These are phyloP conservation scores for Mycena indigotica DNA, from an alignment of 768 basidiomycete species.

Conservation along the genomic window DNA sequence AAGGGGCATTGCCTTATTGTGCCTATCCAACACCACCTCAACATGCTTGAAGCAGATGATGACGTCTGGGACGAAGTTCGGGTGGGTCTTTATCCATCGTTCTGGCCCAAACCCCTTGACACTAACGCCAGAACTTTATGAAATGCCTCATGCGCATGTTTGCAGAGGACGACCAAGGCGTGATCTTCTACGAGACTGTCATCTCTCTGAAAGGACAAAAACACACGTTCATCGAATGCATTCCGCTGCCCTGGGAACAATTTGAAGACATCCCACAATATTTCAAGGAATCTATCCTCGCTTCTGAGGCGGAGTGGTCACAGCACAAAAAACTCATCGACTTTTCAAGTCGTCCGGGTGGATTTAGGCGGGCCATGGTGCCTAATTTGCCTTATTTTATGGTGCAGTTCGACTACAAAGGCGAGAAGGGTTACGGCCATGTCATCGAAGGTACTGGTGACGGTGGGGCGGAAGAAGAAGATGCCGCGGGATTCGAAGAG, in stretches of 20 bases:
- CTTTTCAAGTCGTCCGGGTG: slow-evolving; percentile 86
- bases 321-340: slow-evolving; percentile 97
- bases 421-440: slow-evolving; percentile 97
- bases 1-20: slow-evolving; percentile 94
- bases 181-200: slow-evolving; percentile 95
- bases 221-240: slow-evolving; percentile 92
- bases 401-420: slow-evolving; percentile 98
- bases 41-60: slow-evolving; percentile 91
- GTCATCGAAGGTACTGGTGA: slow-evolving; percentile 91
- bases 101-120: background rate
- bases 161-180: slow-evolving; percentile 89
- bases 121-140: slow-evolving; percentile 60
- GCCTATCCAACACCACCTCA: slow-evolving; percentile 91
- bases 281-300: slow-evolving; percentile 95
- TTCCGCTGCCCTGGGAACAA: slow-evolving; percentile 87
- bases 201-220: slow-evolving; percentile 82
- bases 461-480: slow-evolving; percentile 43
- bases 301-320: slow-evolving; percentile 96
- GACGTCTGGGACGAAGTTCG: slow-evolving; percentile 98
- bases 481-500: slow-evolving; percentile 61
- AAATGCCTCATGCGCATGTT: slow-evolving; percentile 97
- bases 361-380: slow-evolving; percentile 94
- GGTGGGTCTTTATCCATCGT: slow-evolving; percentile 49
- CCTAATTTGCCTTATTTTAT: slow-evolving; percentile 98
- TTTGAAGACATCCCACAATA: slow-evolving; percentile 90